These are phyloP conservation scores for Phytophthora lateralis DNA, from an alignment of 352 stramenopile genomes.

Conservation along the genomic window DNA sequence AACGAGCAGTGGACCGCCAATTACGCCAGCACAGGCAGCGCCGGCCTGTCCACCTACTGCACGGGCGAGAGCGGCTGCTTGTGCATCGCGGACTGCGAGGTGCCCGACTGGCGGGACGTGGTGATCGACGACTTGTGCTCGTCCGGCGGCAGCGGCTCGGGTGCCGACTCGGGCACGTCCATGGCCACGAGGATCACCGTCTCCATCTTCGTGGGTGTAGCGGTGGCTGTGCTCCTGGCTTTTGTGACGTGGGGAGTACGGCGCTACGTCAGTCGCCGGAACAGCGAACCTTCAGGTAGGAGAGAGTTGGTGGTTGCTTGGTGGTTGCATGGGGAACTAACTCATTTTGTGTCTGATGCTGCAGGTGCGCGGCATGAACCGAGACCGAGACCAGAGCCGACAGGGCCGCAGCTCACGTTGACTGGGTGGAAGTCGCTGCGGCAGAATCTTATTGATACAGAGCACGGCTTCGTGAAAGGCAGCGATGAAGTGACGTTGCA, in stretches of 20 bases:
- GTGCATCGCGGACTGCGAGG: conserved; percentile 49
- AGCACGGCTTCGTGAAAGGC: conserved; percentile 33
- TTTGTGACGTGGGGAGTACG: conserved; percentile 33
- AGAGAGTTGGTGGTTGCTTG: background rate
- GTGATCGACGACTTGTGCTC: conserved; percentile 38
- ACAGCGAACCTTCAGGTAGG: conserved; percentile 13
- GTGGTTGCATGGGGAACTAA: background rate
- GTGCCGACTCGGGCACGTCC: conserved; percentile 12
- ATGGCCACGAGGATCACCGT: conserved; percentile 33
- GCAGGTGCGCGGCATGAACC: conserved; percentile 20
- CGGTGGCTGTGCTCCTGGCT: conserved; percentile 27
- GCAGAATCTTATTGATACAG: conserved; percentile 60
- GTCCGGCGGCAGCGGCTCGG: conserved; percentile 6
- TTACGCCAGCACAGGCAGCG: conserved; percentile 31
- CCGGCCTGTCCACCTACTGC: conserved; percentile 33
- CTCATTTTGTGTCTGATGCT: conserved; percentile 6
- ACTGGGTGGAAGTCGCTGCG: conserved; percentile 58
- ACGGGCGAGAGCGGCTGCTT: conserved; percentile 42
- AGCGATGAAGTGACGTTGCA: conserved; percentile 20
- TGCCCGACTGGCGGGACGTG: conserved; percentile 25
- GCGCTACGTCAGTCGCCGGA: conserved; percentile 13
- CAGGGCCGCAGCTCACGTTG: conserved; percentile 48
- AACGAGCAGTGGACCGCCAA: conserved; percentile 35
- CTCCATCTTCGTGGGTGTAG: conserved; percentile 31
- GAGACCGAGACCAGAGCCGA: conserved; percentile 17